Evolutionary conservation across 2,329 filamentous ascomycete genomes (phyloP), one percentile per base, ranked within the genome.

Genomic region (Scytalidium sp.): DNA sequence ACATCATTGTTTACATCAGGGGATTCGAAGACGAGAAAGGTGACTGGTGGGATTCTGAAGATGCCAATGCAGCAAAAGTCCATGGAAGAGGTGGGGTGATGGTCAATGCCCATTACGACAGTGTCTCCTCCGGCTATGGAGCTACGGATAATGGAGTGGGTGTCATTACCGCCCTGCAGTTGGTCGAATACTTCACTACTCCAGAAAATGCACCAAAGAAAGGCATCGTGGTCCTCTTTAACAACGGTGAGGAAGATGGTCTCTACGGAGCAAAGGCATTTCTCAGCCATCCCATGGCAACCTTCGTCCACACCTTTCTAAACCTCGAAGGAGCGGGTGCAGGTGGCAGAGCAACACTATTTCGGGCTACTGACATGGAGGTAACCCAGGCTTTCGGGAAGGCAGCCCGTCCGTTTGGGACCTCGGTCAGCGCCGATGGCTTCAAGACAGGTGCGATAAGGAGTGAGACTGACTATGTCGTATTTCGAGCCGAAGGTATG

Each of bases 251-350:
- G 64, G 94, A 99, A 66, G 93, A 97, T 62, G 94, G 85, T 29
- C 74, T 97, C 10, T 89, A 95, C 56, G 94, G 94, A 1, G 91
- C 93, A 6, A 81, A 83, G 52, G 91, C 88, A 5, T 97, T 95
- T 63, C 85, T 88, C 22, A 84, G 90, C 57, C 90, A 92, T 65
- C 88, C 91, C 0, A 76, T 96, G 55, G 83, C 90, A 10, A 83
- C 82, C 46, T 88, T 95, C 50, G 81, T 90, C 9, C 88, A 92
- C 63, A 90, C 90, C 0, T 97, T 99, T 64, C 74, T 97, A 57
- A 99, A 99, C 60, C 81, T 99, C 15, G 94, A 99, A 69, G 94
- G 94, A 11, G 93, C 93, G 39, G 94, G 93, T 45, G 93, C 93
- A 11, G 94, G 94, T 10, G 92, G 93, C 1, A 81, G 90, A 51